Conservation (phyloP, 345 rosid genomes). For the Moricandia moricandioides region DNA sequence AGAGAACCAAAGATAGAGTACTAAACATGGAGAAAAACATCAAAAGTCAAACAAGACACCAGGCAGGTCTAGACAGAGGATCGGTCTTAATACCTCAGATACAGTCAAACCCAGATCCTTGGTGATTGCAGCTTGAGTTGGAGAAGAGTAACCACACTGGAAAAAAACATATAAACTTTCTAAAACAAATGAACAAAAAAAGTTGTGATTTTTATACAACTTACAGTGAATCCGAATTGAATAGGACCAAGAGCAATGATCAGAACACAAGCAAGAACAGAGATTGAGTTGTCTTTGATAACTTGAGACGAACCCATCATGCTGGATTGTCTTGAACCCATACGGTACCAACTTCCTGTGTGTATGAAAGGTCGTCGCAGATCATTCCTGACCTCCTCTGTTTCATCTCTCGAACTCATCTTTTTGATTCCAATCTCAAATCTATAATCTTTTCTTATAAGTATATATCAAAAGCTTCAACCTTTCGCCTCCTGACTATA, state of each 20-base stretch:
- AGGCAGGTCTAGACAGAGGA: constrained; percentile 1
- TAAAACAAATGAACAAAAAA: not conserved
- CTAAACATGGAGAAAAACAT: constrained; percentile 42
- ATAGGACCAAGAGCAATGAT: constrained; percentile 98
- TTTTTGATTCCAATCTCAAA: constrained; percentile 3
- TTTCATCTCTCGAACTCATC: constrained; percentile 92
- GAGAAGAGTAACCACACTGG: constrained; percentile 91
- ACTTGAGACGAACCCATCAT: constrained; percentile 86
- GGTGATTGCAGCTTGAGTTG: constrained; percentile 75
- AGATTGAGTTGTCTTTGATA: constrained; percentile 80
- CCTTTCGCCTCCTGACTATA: not conserved
- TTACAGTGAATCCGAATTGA: constrained; percentile 98
- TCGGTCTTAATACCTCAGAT: constrained; percentile 58
- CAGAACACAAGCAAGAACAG: constrained; percentile 92
- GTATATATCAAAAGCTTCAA: not conserved
- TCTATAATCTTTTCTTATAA: not conserved
- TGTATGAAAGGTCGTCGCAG: constrained; percentile 87
- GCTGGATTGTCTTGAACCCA: constrained; percentile 92
- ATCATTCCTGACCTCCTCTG: constrained; percentile 78
- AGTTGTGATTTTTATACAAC: constrained; percentile 6
- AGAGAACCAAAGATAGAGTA: constrained; percentile 85
- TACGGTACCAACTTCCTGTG: constrained; percentile 95
- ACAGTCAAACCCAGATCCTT: constrained; percentile 76
- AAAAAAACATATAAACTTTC: not conserved
- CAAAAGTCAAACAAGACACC: constrained; percentile 14